phyloP scores from a whole-genome alignment of 139 green algal species.

The Tetradesmus lagerheimii region DNA sequence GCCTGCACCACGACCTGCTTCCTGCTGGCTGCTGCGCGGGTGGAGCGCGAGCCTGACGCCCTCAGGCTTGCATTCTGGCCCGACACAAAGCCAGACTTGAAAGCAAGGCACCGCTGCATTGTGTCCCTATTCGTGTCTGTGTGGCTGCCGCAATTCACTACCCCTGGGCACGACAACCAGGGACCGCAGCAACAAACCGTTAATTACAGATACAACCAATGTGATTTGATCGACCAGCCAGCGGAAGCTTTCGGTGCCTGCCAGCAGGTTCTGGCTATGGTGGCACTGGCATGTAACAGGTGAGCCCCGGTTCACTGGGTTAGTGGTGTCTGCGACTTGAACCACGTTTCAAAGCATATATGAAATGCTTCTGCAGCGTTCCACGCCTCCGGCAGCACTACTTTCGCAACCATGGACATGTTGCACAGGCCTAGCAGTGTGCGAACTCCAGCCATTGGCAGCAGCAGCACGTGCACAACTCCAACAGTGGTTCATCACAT shows the following conservation, averaged over 20 bases:
- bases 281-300: slow-evolving; percentile 1
- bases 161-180: background rate
- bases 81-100: slow-evolving; percentile 10
- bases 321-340: too few species aligned
- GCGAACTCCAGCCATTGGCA: background rate
- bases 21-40: slow-evolving; percentile 35
- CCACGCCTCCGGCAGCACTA: background rate
- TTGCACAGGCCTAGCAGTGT: background rate
- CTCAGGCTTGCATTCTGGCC: slow-evolving; percentile 10
- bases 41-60: background rate
- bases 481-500: too few species aligned
- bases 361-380: background rate
- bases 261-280: background rate
- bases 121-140: background rate
- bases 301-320: background rate
- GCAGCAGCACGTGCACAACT: too few species aligned
- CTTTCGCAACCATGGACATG: background rate
- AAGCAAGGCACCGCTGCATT: slow-evolving; percentile 40
- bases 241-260: background rate
- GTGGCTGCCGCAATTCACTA: background rate
- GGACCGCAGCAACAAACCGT: background rate
- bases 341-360: too few species aligned
- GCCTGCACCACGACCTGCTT: slow-evolving; percentile 45
- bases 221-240: background rate
- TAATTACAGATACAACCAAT: background rate